Percentiles rank a stretch among this genome's conserved stretches.
Conservation (phyloP, 352 stramenopile species). For the Pythium aristosporum region DNA sequence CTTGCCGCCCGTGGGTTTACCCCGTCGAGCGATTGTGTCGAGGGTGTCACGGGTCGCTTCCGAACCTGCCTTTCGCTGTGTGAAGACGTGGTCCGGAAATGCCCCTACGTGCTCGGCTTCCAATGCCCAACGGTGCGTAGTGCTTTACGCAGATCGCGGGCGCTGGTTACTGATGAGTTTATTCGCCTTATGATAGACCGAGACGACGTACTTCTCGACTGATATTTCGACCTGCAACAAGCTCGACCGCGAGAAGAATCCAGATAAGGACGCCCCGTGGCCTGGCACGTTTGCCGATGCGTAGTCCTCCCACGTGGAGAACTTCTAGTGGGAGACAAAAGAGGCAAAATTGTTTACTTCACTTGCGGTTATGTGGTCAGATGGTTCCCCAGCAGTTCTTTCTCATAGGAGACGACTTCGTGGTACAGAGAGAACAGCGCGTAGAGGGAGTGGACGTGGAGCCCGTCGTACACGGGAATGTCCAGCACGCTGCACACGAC, state of each 20-base stretch:
- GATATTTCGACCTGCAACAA: slow-evolving; percentile 78
- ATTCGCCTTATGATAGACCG: slow-evolving; percentile 33
- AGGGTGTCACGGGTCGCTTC: slow-evolving; percentile 42
- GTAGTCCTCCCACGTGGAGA: slow-evolving; percentile 23
- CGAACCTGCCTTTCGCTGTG: slow-evolving; percentile 80
- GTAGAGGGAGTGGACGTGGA: slow-evolving; percentile 90
- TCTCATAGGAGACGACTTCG: slow-evolving; percentile 69
- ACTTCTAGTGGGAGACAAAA: background rate
- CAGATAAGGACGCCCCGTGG: slow-evolving; percentile 66
- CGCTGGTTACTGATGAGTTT: background rate
- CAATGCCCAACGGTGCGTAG: slow-evolving; percentile 63
- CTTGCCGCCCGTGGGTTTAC: slow-evolving; percentile 11
- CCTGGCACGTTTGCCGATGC: slow-evolving; percentile 69
- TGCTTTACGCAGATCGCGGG: too few relatives aligned
- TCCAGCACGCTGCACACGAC: slow-evolving; percentile 90
- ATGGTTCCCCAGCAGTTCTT: slow-evolving; percentile 26
- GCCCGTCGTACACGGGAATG: slow-evolving; percentile 86
- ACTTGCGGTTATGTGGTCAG: background rate
- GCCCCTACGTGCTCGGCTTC: slow-evolving; percentile 84
- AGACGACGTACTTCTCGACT: slow-evolving; percentile 72
- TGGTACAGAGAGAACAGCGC: slow-evolving; percentile 90
- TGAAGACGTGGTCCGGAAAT: slow-evolving; percentile 85
- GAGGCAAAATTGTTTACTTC: slow-evolving; percentile 11
- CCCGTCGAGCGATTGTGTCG: slow-evolving; percentile 31
- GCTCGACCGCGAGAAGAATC: slow-evolving; percentile 63